phyloP scores from a whole-genome alignment of 768 basidiomycete genomes.

The Tulasnella sp. region DNA sequence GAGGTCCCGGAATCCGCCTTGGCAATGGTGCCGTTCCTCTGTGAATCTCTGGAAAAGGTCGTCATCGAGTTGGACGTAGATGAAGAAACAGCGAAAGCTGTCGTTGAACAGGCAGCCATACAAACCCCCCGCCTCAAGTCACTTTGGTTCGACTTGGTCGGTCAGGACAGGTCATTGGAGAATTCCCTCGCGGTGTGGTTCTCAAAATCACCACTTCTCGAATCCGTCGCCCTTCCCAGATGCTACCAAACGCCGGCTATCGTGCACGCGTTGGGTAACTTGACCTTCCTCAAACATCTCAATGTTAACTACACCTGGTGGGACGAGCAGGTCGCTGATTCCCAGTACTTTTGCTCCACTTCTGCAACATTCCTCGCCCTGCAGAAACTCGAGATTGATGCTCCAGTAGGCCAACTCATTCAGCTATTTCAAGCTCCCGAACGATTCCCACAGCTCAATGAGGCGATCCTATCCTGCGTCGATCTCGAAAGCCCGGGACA shows the following conservation, averaged over 20 bases:
- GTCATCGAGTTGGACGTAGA: background rate
- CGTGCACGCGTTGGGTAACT: background rate
- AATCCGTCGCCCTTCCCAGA: background rate
- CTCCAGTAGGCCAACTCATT: background rate
- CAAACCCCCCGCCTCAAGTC: background rate
- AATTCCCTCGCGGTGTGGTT: background rate
- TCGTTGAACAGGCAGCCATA: background rate
- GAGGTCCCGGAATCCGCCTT: background rate
- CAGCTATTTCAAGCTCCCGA: background rate
- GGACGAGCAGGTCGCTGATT: background rate
- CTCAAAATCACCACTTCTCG: background rate
- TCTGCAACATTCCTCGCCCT: background rate
- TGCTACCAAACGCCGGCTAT: background rate
- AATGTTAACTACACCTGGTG: background rate
- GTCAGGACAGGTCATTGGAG: background rate
- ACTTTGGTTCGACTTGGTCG: background rate
- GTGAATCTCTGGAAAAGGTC: background rate
- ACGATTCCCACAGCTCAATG: background rate
- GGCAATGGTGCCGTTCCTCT: background rate
- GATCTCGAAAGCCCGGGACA: background rate
- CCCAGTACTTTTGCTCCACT: background rate
- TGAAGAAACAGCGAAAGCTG: background rate
- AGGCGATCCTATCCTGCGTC: background rate
- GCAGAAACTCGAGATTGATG: background rate
- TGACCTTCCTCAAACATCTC: background rate